Evolutionary conservation across 192 early-diverging fungal genomes (phyloP), one percentile per base, ranked within the genome.

Genomic region (Funneliformis mosseae): DNA sequence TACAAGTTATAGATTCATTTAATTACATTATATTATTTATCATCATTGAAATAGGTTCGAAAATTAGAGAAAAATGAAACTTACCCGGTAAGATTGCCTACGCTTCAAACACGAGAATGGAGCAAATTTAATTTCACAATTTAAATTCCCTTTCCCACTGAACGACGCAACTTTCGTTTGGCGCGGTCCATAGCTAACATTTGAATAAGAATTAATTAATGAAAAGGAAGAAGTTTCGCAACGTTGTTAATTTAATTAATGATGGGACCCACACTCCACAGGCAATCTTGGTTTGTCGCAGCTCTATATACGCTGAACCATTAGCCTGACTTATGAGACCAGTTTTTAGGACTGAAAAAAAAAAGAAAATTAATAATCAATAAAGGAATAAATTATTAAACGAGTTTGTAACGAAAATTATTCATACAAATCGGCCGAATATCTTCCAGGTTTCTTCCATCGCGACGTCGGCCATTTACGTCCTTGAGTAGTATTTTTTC

Each of bases 101-200:
- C 93, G 85, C 77, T 92, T 89, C 18, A 78, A 66, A 12, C 88
- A 91, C 18, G 94, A 87, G 72, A 95, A 95, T 9, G 94, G 90
- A 3, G 94, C 85, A 77, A 95, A 93, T 76, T 93, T 92, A 80
- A 96, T 90, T 59, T 95, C 94, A 81, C 92, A 93, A 71, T 90
- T 90, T 27, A 95, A 79, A 1, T 78, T 82, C 8, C 92, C 94
- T 12, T 85, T 85, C 41, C 88, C 86, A 18, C 88, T 84, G 55
- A 90, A 87, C 11, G 83, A 86, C 42, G 76, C 61, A 59, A 73
- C 79, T 67, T 89, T 87, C 62, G 86, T 83, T 71, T 90, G 92
- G 23, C 92, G 88, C 0, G 93, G 94, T 41, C 94, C 92, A 82
- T 93, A 94, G 21, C 93, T 94, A 83, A 16, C 50, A 60, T 39